Conservation (phyloP, 805 yeast species). For the Nematodospora valgi region DNA sequence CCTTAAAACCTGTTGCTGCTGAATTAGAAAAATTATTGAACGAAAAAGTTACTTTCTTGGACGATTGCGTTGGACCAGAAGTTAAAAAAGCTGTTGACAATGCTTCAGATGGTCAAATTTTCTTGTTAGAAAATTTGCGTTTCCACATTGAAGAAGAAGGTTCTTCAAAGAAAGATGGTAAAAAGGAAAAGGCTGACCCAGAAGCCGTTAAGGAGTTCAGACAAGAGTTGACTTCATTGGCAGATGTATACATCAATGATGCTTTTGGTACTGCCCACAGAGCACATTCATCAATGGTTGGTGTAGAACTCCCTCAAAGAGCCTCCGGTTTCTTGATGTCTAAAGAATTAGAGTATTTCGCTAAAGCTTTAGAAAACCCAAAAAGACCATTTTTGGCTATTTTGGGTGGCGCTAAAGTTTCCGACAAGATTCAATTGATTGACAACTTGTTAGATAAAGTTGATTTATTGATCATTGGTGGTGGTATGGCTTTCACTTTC, state of each 20-base stretch:
- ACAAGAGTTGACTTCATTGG: conserved; percentile 82
- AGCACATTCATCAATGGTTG: conserved; percentile 99
- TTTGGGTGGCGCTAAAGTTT: conserved; percentile 99
- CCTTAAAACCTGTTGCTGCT: conserved; percentile 87
- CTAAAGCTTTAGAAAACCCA: conserved; percentile 98
- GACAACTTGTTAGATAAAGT: conserved; percentile 97
- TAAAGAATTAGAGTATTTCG: conserved; percentile 95
- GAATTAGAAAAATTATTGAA: conserved; percentile 81
- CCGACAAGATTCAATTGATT: conserved; percentile 97
- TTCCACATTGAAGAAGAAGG: conserved; percentile 99
- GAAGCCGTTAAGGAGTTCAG: conserved; percentile 87
- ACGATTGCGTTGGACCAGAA: conserved; percentile 90
- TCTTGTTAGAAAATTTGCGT: conserved; percentile 95
- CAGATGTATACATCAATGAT: conserved; percentile 96
- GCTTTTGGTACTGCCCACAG: conserved; percentile 99
- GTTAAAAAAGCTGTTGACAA: conserved; percentile 76
- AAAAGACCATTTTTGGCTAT: conserved; percentile 97
- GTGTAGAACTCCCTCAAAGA: conserved; percentile 90
- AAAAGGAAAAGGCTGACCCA: conserved; percentile 88
- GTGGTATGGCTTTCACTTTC: conserved; percentile 99
- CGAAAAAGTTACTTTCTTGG: conserved; percentile 70
- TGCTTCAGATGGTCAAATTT: conserved; percentile 75
- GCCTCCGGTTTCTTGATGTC: conserved; percentile 99
- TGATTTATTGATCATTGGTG: conserved; percentile 91
- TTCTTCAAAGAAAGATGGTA: conserved; percentile 78